These are phyloP conservation scores for Byssochlamys sp. DNA, from an alignment of 2,329 filamentous ascomycete genomes.

Conservation along the genomic window DNA sequence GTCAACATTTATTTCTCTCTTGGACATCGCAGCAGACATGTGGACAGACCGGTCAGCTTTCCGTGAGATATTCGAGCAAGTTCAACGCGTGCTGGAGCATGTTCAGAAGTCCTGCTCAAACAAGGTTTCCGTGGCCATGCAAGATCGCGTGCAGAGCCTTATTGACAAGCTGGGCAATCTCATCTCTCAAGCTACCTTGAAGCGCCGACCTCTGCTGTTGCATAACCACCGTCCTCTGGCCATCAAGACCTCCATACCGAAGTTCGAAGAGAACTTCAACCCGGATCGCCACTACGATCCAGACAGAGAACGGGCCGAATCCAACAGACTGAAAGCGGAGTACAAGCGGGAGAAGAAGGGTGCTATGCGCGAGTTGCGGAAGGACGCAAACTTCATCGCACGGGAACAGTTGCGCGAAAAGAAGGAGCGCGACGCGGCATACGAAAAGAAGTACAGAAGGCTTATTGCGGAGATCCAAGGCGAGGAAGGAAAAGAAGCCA, in stretches of 20 bases:
- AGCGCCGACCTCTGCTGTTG: conserved; percentile 70
- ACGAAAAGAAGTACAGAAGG: conserved; percentile 91
- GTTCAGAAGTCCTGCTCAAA: conserved; percentile 46
- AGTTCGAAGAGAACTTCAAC: conserved; percentile 92
- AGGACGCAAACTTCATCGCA: conserved; percentile 89
- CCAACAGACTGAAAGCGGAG: conserved; percentile 75
- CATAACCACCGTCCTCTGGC: conserved; percentile 82
- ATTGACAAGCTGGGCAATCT: conserved; percentile 29
- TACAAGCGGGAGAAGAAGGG: conserved; percentile 94
- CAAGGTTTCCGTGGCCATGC: conserved; percentile 39
- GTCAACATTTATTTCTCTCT: conserved; percentile 53
- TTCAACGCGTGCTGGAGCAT: conserved; percentile 49
- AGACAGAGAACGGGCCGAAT: conserved; percentile 76
- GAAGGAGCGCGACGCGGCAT: conserved; percentile 83
- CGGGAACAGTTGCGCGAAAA: conserved; percentile 82
- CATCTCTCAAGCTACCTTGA: conserved; percentile 51
- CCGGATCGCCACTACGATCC: conserved; percentile 96
- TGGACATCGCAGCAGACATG: conserved; percentile 58
- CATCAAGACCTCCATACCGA: conserved; percentile 79
- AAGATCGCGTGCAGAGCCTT: conserved; percentile 20
- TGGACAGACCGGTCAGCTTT: conserved; percentile 70
- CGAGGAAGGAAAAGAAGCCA: conserved; percentile 76
- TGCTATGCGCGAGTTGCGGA: conserved; percentile 82
- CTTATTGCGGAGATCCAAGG: conserved; percentile 91
- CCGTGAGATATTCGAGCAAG: conserved; percentile 65